phyloP scores from a whole-genome alignment of 331 rosid species.

The Rhamnella rubrinervis region DNA sequence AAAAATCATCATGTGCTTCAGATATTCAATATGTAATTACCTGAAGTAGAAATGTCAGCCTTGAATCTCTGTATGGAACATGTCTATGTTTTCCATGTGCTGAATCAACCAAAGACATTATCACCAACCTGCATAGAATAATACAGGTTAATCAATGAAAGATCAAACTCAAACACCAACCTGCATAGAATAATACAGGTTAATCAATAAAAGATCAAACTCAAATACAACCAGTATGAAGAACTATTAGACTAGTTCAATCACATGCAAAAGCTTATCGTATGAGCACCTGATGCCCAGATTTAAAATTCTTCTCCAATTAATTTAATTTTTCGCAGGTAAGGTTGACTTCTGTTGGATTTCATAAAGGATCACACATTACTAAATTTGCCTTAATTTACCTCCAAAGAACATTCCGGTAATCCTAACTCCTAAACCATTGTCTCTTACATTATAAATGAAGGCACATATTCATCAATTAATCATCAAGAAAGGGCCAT shows the following conservation, averaged over 20 bases:
- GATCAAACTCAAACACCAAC: background rate
- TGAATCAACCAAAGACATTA: conserved; percentile 90
- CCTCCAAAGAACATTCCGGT: background rate
- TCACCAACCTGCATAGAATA: conserved; percentile 67
- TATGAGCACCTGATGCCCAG: background rate
- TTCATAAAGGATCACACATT: background rate
- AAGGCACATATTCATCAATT: background rate
- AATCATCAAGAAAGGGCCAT: background rate
- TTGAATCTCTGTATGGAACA: conserved; percentile 97
- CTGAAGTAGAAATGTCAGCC: conserved; percentile 99
- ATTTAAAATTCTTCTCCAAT: background rate
- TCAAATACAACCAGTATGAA: background rate
- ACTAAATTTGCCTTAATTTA: background rate
- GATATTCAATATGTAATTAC: conserved; percentile 41
- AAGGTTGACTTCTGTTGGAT: background rate
- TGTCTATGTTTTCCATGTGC: conserved; percentile 96
- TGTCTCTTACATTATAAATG: background rate
- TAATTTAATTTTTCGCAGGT: background rate
- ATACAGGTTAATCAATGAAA: conserved; percentile 23
- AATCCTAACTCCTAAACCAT: background rate
- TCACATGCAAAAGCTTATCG: background rate
- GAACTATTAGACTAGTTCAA: background rate
- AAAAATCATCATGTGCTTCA: conserved; percentile 6
- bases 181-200: conserved; percentile 4
- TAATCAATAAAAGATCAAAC: conserved; percentile 17